Evolutionary conservation across 257 asterid species (phyloP).

Genomic region (Penstemon eatonii): DNA sequence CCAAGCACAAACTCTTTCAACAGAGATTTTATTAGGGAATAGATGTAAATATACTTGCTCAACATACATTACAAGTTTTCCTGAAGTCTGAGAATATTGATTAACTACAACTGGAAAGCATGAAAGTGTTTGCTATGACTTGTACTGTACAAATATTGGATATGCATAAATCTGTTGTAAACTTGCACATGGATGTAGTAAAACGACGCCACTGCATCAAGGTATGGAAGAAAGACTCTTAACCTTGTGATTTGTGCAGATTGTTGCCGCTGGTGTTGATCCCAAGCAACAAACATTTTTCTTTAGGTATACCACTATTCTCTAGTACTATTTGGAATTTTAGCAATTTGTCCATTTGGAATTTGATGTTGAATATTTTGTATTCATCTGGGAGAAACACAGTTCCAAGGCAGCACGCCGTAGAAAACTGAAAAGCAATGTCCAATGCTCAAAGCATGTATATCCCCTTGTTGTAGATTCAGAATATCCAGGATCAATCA

Average conservation of each 20-base stretch:
- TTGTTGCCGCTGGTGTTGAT: constrained; percentile 84
- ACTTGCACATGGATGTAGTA: constrained; percentile 19
- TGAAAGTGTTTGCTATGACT: constrained; percentile 4
- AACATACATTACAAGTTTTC: not conserved
- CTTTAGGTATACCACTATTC: constrained; percentile 59
- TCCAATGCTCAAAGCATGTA: constrained; percentile 62
- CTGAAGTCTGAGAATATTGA: not conserved
- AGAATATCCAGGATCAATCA: constrained; percentile 50
- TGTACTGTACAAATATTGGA: constrained; percentile 8
- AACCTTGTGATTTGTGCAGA: constrained; percentile 45
- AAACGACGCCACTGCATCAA: not conserved
- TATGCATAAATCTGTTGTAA: constrained; percentile 14
- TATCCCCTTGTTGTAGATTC: constrained; percentile 69
- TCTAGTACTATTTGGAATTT: constrained; percentile 25
- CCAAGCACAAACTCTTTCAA: not conserved
- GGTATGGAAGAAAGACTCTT: constrained; percentile 17
- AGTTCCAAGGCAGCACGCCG: constrained; percentile 72
- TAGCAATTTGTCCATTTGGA: constrained; percentile 21
- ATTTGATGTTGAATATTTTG: constrained; percentile 33
- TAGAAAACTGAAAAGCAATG: constrained; percentile 45
- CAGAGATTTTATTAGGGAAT: not conserved
- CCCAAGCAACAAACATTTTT: constrained; percentile 83
- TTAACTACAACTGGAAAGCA: not conserved
- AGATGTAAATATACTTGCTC: constrained; percentile 2
- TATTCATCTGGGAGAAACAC: constrained; percentile 37